Conservation (phyloP, 2,329 filamentous ascomycete species). For the Aspergillus clavatus region DNA sequence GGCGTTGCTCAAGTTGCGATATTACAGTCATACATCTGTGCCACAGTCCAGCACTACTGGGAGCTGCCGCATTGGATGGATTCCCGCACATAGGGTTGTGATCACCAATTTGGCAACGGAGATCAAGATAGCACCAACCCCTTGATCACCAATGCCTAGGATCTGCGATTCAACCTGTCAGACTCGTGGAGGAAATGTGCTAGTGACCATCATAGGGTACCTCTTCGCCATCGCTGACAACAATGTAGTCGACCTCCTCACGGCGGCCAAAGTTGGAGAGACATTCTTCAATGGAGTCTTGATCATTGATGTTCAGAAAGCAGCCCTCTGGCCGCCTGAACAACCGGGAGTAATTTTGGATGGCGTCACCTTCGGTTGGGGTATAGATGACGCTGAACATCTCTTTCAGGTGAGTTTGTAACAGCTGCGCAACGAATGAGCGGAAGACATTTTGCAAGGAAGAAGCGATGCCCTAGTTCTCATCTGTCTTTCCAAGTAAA, state of each 20-base stretch:
- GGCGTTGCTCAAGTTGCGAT: background rate
- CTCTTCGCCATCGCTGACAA: slow-evolving; percentile 67
- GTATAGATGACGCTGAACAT: slow-evolving; percentile 93
- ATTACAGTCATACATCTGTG: slow-evolving; percentile 53
- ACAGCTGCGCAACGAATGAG: slow-evolving; percentile 47
- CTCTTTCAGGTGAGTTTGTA: slow-evolving; percentile 73
- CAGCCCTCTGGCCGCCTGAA: slow-evolving; percentile 77
- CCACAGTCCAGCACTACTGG: slow-evolving; percentile 83
- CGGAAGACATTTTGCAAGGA: background rate
- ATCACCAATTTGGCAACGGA: slow-evolving; percentile 77
- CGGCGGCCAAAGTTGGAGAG: slow-evolving; percentile 63
- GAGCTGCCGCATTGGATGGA: slow-evolving; percentile 72
- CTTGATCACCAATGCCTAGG: slow-evolving; percentile 83
- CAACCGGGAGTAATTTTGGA: slow-evolving; percentile 73
- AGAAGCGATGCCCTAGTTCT: background rate
- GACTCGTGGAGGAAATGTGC: background rate
- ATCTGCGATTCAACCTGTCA: slow-evolving; percentile 52
- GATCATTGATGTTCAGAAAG: slow-evolving; percentile 69
- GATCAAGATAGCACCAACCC: slow-evolving; percentile 78
- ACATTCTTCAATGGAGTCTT: slow-evolving; percentile 60
- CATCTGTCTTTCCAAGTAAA: background rate
- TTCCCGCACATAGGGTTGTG: slow-evolving; percentile 79
- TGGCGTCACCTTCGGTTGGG: slow-evolving; percentile 83
- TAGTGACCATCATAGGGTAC: slow-evolving; percentile 17
- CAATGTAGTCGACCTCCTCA: slow-evolving; percentile 82